These are phyloP conservation scores for Populus euphratica DNA, from an alignment of 345 rosid genomes.

Conservation along the genomic window DNA sequence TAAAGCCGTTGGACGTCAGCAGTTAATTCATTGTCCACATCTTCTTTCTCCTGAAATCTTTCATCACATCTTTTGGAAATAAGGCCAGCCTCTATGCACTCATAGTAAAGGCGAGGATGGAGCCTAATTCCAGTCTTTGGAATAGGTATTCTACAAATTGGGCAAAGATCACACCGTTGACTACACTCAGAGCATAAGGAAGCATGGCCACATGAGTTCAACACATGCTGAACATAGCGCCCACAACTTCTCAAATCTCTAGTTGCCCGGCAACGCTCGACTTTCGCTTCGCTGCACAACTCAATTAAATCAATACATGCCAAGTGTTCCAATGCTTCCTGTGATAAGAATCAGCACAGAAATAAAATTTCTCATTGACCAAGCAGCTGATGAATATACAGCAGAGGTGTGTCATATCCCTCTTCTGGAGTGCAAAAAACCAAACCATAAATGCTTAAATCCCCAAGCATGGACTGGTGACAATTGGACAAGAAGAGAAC, in stretches of 20 bases:
- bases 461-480: no score
- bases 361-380: background rate
- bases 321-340: conserved; percentile 85
- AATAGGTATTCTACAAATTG: conserved; percentile 64
- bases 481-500: no score
- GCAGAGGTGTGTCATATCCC: background rate
- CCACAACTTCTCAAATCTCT: conserved; percentile 92
- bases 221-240: conserved; percentile 58
- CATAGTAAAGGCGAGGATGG: conserved; percentile 66
- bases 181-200: conserved; percentile 83
- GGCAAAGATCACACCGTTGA: conserved; percentile 80
- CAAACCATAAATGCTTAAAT: background rate
- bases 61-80: conserved; percentile 54
- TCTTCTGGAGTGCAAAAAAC: background rate
- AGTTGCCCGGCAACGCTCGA: conserved; percentile 80
- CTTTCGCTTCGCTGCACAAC: conserved; percentile 75
- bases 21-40: conserved; percentile 51
- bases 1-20: conserved; percentile 80
- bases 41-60: conserved; percentile 54
- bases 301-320: conserved; percentile 74
- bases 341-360: conserved; percentile 18
- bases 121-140: conserved; percentile 39
- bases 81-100: conserved; percentile 81
- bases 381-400: background rate
- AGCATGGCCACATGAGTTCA: conserved; percentile 85